These are phyloP conservation scores for Glycyrrhiza uralensis DNA, from an alignment of 306 rosid genomes.

Conservation along the genomic window DNA sequence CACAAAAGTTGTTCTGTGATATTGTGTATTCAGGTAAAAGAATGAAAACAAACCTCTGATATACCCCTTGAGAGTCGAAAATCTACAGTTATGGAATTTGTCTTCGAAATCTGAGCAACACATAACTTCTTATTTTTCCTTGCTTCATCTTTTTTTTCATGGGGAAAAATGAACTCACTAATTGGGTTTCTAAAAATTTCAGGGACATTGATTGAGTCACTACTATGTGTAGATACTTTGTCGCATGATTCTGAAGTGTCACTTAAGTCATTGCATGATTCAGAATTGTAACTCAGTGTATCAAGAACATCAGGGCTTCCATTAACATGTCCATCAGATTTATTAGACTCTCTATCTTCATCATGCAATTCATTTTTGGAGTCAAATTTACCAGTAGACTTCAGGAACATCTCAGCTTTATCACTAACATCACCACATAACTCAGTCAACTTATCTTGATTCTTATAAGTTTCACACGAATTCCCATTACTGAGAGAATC, in stretches of 20 bases:
- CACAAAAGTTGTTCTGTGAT: slow-evolving; percentile 7
- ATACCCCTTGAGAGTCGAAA: slow-evolving; percentile 88
- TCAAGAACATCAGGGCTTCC: slow-evolving; percentile 47
- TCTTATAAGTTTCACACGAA: slow-evolving; percentile 26
- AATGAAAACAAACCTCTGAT: slow-evolving; percentile 62
- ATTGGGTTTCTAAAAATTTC: slow-evolving; percentile 43
- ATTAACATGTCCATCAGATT: slow-evolving; percentile 39
- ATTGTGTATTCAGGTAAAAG: slow-evolving; percentile 2
- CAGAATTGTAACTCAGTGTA: slow-evolving; percentile 45
- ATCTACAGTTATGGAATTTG: slow-evolving; percentile 81
- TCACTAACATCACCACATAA: slow-evolving; percentile 31
- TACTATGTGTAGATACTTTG: slow-evolving; percentile 43
- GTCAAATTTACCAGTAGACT: slow-evolving; percentile 34
- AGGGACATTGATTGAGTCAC: slow-evolving; percentile 41
- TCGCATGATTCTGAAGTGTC: slow-evolving; percentile 47
- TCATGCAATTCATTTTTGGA: slow-evolving; percentile 38
- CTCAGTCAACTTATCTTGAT: slow-evolving; percentile 31
- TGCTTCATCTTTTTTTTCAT: slow-evolving; percentile 46
- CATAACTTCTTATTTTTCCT: slow-evolving; percentile 65
- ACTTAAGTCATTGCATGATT: slow-evolving; percentile 59
- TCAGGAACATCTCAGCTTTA: slow-evolving; percentile 43
- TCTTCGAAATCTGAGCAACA: slow-evolving; percentile 63
- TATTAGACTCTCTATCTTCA: slow-evolving; percentile 36
- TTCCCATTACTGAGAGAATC: slow-evolving; percentile 31
- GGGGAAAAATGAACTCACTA: slow-evolving; percentile 34